Conservation (phyloP, 495 filamentous ascomycete genomes). For the Melanomma pulvis-pyrius region DNA sequence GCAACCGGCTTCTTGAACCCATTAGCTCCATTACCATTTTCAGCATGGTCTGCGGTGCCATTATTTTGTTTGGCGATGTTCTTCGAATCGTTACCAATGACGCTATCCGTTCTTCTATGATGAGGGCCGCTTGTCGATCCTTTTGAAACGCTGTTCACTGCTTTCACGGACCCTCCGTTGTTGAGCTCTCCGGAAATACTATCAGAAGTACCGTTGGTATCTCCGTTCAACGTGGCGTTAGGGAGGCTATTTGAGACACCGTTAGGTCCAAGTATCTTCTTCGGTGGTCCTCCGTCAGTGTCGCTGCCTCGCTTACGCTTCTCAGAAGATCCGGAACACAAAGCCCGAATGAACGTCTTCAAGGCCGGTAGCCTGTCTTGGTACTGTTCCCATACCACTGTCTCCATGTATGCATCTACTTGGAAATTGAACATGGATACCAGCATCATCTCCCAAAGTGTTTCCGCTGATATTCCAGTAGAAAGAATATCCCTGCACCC, state of each 20-base stretch:
- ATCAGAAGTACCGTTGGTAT: neutral
- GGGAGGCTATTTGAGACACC: neutral
- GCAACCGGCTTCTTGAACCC: neutral
- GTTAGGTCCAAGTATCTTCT: constrained; percentile 7
- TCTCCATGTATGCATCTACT: constrained; percentile 33
- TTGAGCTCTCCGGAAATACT: neutral
- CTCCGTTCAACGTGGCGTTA: constrained; percentile 2
- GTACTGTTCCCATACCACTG: constrained; percentile 26
- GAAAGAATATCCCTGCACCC: constrained; percentile 27
- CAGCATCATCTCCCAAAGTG: constrained; percentile 32
- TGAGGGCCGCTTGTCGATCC: neutral
- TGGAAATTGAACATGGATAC: constrained; percentile 34
- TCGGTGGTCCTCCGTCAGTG: constrained; percentile 2
- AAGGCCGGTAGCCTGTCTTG: constrained; percentile 14
- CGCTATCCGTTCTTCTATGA: neutral
- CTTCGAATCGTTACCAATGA: neutral
- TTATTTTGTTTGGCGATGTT: neutral
- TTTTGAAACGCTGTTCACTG: neutral
- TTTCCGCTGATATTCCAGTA: constrained; percentile 18
- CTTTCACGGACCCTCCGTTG: neutral
- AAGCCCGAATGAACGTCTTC: constrained; percentile 18
- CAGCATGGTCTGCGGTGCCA: neutral
- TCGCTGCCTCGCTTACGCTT: constrained; percentile 16
- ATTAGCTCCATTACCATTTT: neutral
- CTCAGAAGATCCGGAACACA: constrained; percentile 5